Base-by-base conservation (phyloP, 2,329 filamentous ascomycete species). In the Emergomyces orientalis region DNA sequence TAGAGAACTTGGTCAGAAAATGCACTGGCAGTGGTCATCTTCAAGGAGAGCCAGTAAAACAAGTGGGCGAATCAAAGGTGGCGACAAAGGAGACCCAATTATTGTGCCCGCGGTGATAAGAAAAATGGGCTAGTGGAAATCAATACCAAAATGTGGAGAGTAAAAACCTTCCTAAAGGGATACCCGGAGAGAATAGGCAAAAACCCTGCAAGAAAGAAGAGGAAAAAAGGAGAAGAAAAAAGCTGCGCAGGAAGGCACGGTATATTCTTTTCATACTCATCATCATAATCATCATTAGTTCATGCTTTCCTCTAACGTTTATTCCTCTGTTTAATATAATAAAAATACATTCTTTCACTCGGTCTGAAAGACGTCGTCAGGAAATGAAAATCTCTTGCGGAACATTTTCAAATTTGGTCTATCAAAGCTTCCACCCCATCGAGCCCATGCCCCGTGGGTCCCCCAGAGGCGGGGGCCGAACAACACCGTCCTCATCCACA, bases 401-500 rank as follows among this genome's bases (percentile, higher is more conserved):
- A 30, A n/a, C 32, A 25, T 3, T n/a, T 37, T 37, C 3, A 19
- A 37, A 27, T 27, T 55, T 37, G 37, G 30, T 41, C 34, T 27
- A 34, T 61, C 47, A 41, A 19, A 62, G 32, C 7, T 43, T 52
- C 63, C 62, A 65, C 13, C 63, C 63, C 59, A 65, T 65, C 8
- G 47, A 60, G 14, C 27, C 17, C 57, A 59, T 59, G 19, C 57
- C 43, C 25, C 17, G 14, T n/a, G 41, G 55, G 9, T 39, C 22
- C 27, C 43, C 43, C 2, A 61, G 27, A 17, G n/a, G 27, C n/a
- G 45, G 47, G 4, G 69, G 69, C 30, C 67, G 67, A 56, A 75
- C 70, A 13, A 76, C 70, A 1, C 74, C 75, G 25, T 71, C 71
- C 32, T 72, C 69, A 61, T 76, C 73, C 2, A 72, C 62, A 22